These are phyloP conservation scores for Trypanosoma boissoni DNA, from an alignment of 208 protist genomes.

Conservation along the genomic window DNA sequence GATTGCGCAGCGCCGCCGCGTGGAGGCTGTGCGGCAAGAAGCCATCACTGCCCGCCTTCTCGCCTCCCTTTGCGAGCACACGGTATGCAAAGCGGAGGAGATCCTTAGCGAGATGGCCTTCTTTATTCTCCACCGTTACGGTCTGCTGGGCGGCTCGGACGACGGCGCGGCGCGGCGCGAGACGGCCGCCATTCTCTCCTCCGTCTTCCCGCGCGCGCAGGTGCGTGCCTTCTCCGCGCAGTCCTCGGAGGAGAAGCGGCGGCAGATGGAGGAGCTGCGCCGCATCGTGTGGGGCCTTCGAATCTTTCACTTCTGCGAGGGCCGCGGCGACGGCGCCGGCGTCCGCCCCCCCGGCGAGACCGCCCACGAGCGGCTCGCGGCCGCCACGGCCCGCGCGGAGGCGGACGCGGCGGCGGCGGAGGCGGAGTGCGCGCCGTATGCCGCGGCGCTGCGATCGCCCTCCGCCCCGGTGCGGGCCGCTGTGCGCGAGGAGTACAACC, in stretches of 20 bases:
- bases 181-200: conserved; percentile 60
- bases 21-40: conserved; percentile 60
- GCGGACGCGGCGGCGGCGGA: conserved; percentile 25
- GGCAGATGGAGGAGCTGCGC: conserved; percentile 82
- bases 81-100: conserved; percentile 48
- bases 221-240: conserved; percentile 70
- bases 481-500: conserved; percentile 77
- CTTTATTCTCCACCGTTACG: conserved; percentile 66
- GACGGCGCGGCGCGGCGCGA: conserved; percentile 41
- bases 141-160: conserved; percentile 25
- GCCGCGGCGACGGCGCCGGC: conserved; percentile 46
- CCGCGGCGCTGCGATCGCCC: conserved; percentile 53
- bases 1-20: conserved; percentile 35
- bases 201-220: conserved; percentile 64
- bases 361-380: conserved; percentile 33
- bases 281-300: conserved; percentile 90
- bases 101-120: conserved; percentile 64
- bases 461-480: conserved; percentile 30
- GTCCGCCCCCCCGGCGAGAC: conserved; percentile 32
- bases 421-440: conserved; percentile 22
- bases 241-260: conserved; percentile 53
- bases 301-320: conserved; percentile 67
- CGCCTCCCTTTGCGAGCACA: conserved; percentile 51
- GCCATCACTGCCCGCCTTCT: conserved; percentile 61
- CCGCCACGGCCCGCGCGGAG: conserved; percentile 21